Evolutionary conservation across 495 filamentous ascomycete species (phyloP).

Genomic region (Tricharina praecox): DNA sequence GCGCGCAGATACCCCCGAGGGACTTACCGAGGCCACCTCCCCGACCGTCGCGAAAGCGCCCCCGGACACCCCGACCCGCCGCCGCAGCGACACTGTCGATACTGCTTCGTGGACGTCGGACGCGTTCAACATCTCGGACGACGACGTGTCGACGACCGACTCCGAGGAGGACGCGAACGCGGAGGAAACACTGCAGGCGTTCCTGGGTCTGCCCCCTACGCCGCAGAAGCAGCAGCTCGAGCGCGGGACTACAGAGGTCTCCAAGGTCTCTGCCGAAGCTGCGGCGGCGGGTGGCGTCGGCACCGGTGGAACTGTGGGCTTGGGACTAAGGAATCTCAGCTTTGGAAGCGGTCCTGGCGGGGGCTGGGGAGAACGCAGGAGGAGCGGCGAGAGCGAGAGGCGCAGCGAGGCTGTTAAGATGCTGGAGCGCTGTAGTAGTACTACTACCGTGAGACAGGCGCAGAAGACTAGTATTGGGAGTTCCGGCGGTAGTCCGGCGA

Average conservation of each 20-base stretch:
- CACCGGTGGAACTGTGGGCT: neutral
- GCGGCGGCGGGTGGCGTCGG: neutral
- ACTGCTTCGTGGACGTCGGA: neutral
- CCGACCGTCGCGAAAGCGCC: neutral
- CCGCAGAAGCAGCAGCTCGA: neutral
- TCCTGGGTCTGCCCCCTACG: neutral
- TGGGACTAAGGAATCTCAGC: neutral
- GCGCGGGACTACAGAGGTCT: neutral
- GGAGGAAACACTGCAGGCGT: neutral
- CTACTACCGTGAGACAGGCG: neutral
- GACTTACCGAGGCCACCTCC: neutral
- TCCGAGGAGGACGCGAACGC: neutral
- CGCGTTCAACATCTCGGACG: neutral
- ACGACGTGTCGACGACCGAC: neutral
- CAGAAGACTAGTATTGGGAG: no score
- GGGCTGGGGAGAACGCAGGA: slow-evolving; percentile 2
- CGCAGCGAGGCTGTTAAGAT: neutral
- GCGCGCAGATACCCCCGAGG: neutral
- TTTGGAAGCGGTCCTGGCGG: neutral
- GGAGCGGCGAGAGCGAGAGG: neutral
- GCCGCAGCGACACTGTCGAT: neutral
- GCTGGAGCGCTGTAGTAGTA: neutral
- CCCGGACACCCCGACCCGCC: neutral
- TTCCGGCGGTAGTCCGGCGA: neutral
- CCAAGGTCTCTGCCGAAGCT: neutral